Base-by-base conservation (phyloP, 2,329 filamentous ascomycete species). In the Trichoderma aggressivum region DNA sequence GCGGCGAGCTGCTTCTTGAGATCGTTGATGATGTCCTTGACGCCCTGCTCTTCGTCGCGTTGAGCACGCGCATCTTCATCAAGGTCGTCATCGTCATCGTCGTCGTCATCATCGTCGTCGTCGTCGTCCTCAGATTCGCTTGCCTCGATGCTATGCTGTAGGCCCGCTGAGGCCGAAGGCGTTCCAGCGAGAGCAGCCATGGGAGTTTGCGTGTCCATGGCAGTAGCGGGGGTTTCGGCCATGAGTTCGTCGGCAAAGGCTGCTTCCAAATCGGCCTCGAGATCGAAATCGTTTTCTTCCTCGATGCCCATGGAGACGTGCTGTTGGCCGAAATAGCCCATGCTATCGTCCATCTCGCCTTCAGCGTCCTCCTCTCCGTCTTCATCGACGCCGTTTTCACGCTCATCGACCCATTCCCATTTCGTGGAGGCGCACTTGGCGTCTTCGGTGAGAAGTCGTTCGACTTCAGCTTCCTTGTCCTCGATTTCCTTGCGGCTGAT, bases 401-500 rank as follows among this genome's bases (percentile, higher is more conserved):
- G 81, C 58, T 89, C 84, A 72, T 92, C 89, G 63, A 92, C 83
- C 76, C 92, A 84, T 77, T 94, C 90, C 76, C 88, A 92, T 65
- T 84, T 85, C 16, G 90, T 88, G 26, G 87, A 87, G 2, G 85
- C 74, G 5, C 90, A 87, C 50, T 86, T 85, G 66, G 86, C 85
- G 76, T 97, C 94, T 53, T 90, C 89, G 58, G 87, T 86, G 4
- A 97, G 85, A 39, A 97, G 83, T 58, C 91, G 87, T 74, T 94
- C 89, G 39, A 97, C 93, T 75, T 92, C 89, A 70, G 90, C 89
- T 77, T 97, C 94, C 63, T 95, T 93, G 75, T 93, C 91, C 78
- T 95, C 91, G 73, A 96, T 94, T 74, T 94, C 92, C 72, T 93
- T 91, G 71, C 94, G 90, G 72, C 91, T 93, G 67, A 95, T 88